These are phyloP conservation scores for Pythium periplocum DNA, from an alignment of 352 stramenopile genomes.

Conservation along the genomic window DNA sequence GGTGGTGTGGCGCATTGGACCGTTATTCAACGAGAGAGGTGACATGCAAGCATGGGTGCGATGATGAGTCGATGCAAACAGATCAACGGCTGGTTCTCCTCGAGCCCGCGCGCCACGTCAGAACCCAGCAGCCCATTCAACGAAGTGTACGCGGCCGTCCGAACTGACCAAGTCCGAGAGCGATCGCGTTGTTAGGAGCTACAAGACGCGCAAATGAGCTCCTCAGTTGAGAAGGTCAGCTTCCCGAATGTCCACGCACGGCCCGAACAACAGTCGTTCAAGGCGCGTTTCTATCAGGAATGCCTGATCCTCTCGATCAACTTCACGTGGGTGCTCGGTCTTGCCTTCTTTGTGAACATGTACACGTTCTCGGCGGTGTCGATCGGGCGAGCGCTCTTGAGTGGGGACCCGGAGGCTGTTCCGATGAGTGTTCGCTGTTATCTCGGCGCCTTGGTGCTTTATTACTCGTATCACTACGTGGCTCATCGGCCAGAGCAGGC, in stretches of 20 bases:
- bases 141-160: too few relatives aligned
- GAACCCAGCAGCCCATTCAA: too few relatives aligned
- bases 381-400: slow-evolving; percentile 12
- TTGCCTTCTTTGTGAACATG: slow-evolving; percentile 18
- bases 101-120: too few relatives aligned
- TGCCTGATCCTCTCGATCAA: slow-evolving; percentile 27
- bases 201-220: too few relatives aligned
- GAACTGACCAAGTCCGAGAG: too few relatives aligned
- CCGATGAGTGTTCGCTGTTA: slow-evolving; percentile 13
- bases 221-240: too few relatives aligned
- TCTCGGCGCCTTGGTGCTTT: slow-evolving; percentile 30
- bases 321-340: slow-evolving; percentile 27
- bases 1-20: too few relatives aligned
- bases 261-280: slow-evolving; percentile 25
- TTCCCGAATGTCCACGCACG: slow-evolving; percentile 13
- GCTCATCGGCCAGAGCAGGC: slow-evolving; percentile 8
- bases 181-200: too few relatives aligned
- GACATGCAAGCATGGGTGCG: too few relatives aligned
- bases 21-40: too few relatives aligned
- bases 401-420: neutral
- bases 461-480: slow-evolving; percentile 39
- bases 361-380: slow-evolving; percentile 21
- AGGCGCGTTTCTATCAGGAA: slow-evolving; percentile 23
- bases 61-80: too few relatives aligned
- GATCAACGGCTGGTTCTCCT: too few relatives aligned